Evolutionary conservation across 345 rosid genomes (phyloP).

Genomic region (Citrus glauca): DNA sequence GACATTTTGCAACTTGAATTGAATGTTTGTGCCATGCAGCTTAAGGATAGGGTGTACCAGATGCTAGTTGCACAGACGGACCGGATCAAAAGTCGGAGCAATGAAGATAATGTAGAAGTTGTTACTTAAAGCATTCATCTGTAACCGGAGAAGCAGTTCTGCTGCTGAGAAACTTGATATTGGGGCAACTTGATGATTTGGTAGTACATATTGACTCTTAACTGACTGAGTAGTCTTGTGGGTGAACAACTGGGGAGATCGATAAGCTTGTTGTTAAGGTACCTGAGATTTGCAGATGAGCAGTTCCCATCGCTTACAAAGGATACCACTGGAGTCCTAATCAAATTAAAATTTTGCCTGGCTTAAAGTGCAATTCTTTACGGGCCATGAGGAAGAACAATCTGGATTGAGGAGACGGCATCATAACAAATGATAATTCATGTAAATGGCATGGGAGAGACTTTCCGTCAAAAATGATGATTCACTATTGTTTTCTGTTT

Average conservation of each 20-base stretch:
- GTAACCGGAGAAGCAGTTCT: neutral
- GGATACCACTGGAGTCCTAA: neutral
- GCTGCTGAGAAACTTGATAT: neutral
- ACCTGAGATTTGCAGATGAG: neutral
- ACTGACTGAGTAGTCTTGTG: neutral
- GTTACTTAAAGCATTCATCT: neutral
- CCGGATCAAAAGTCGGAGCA: slow-evolving; percentile 35
- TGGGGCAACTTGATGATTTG: neutral
- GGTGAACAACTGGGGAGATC: neutral
- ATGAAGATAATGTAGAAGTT: slow-evolving; percentile 6
- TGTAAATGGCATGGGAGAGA: neutral
- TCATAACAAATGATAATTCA: neutral
- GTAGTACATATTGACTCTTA: neutral
- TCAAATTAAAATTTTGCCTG: neutral
- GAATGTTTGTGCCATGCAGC: slow-evolving; percentile 36
- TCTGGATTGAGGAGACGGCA: no score
- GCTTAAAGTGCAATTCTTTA: neutral
- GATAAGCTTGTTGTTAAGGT: neutral
- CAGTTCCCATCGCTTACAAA: neutral
- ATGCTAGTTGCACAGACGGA: slow-evolving; percentile 53
- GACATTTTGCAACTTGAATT: neutral
- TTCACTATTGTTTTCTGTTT: neutral
- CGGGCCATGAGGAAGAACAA: neutral
- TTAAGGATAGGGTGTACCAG: slow-evolving; percentile 51
- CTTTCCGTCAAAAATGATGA: neutral